Evolutionary conservation across 495 filamentous ascomycete species (phyloP).

Genomic region (Rhypophila decipiens): DNA sequence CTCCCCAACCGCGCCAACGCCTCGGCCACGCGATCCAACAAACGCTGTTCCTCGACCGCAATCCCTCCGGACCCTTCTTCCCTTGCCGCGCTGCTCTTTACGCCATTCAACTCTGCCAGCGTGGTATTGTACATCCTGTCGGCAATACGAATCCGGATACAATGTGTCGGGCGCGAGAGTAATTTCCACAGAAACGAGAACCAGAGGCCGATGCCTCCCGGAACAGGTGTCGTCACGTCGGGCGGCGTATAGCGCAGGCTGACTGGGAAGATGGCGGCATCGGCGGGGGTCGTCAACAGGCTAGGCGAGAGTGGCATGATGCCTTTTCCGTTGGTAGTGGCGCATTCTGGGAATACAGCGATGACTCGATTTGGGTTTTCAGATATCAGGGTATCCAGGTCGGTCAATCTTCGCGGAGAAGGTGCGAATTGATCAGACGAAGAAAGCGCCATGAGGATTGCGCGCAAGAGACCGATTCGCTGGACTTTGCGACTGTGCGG

Average conservation of each 20-base stretch:
- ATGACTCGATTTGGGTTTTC: conserved; percentile 67
- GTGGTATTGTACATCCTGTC: conserved; percentile 50
- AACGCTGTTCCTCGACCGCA: conserved; percentile 50
- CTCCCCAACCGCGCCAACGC: conserved; percentile 81
- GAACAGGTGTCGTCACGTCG: conserved; percentile 87
- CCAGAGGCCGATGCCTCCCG: conserved; percentile 65
- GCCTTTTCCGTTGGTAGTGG: conserved; percentile 87
- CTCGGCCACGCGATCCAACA: conserved; percentile 73
- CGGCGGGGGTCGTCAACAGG: conserved; percentile 56
- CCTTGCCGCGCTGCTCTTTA: conserved; percentile 11
- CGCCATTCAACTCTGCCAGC: conserved; percentile 18
- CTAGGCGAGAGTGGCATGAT: conserved; percentile 76
- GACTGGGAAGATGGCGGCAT: conserved; percentile 77
- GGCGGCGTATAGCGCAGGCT: conserved; percentile 79
- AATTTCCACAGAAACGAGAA: conserved; percentile 74
- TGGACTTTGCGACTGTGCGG: conserved; percentile 66
- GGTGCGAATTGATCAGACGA: conserved; percentile 46
- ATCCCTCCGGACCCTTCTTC: conserved; percentile 30
- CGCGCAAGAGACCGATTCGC: conserved; percentile 65
- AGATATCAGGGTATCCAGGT: conserved; percentile 54
- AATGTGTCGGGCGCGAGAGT: conserved; percentile 79
- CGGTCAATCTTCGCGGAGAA: conserved; percentile 42
- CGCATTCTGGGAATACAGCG: conserved; percentile 86
- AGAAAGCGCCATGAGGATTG: conserved; percentile 70
- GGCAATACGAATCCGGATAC: conserved; percentile 82